Conservation (phyloP, 345 rosid genomes). For the Bretschneidera sinensis region DNA sequence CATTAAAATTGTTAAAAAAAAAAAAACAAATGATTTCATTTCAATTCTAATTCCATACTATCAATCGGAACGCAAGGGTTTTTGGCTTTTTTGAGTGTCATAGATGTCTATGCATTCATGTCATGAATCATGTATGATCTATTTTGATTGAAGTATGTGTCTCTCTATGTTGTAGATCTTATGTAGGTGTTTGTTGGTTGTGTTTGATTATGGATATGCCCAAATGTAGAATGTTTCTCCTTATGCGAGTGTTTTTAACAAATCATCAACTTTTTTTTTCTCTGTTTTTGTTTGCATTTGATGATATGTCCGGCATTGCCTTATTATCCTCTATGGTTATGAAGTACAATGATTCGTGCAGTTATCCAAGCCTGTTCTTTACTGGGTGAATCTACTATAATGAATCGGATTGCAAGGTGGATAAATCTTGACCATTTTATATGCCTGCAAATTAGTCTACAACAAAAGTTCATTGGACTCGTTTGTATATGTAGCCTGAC, state of each 20-base stretch:
- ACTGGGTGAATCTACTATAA: not conserved
- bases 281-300: no score
- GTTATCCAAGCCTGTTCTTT: not conserved
- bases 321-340: not conserved
- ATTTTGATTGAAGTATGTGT: not conserved
- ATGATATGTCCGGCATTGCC: no score
- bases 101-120: not conserved
- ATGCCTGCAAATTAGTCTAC: no score
- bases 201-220: not conserved
- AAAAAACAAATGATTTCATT: no score
- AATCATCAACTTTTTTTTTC: no score
- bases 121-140: no score
- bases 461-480: no score
- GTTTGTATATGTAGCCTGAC: no score
- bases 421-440: not conserved
- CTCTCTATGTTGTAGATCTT: not conserved
- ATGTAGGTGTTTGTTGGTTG: not conserved
- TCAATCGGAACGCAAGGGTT: no score
- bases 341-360: not conserved
- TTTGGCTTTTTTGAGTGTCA: not conserved
- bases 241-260: no score
- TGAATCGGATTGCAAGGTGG: not conserved
- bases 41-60: no score
- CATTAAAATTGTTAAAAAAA: no score
- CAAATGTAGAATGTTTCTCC: not conserved